A percentile compares a stretch with the other conserved stretches of the same genome.
These are phyloP conservation scores for Fusarium denticulatum DNA, from an alignment of 2,329 filamentous ascomycete species.

Conservation along the genomic window DNA sequence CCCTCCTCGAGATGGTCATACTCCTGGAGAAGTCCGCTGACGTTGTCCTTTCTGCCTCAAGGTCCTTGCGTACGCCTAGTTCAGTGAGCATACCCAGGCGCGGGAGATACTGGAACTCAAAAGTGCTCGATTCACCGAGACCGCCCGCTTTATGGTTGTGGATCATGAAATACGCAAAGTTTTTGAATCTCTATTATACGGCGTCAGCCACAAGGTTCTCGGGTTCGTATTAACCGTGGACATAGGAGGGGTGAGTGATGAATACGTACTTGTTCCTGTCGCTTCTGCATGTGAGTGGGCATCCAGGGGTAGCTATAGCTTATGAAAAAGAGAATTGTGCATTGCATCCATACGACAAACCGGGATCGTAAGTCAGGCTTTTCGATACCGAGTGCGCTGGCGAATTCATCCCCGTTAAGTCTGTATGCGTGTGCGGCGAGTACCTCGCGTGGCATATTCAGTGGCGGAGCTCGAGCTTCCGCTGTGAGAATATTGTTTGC, in stretches of 20 bases:
- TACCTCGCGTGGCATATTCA: conserved; percentile 72
- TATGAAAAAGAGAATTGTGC: conserved; percentile 69
- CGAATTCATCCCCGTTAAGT: conserved; percentile 74
- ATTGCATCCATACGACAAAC: conserved; percentile 70
- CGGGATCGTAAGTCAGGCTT: conserved; percentile 67
- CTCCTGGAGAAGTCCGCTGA: conserved; percentile 1
- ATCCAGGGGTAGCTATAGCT: conserved; percentile 58
- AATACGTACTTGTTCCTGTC: conserved; percentile 44
- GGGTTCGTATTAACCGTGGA: not conserved
- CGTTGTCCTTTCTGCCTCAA: not conserved
- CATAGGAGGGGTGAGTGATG: not conserved
- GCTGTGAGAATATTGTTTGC: conserved; percentile 80
- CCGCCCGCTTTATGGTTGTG: conserved; percentile 70
- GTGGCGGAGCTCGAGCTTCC: conserved; percentile 72
- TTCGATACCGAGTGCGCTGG: conserved; percentile 67
- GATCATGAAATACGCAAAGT: conserved; percentile 58
- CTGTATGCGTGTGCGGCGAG: conserved; percentile 74
- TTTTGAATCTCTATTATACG: conserved; percentile 40
- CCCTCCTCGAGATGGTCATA: conserved; percentile 17
- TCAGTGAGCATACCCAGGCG: conserved; percentile 50
- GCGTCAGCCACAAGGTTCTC: conserved; percentile 13
- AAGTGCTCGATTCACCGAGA: conserved; percentile 69
- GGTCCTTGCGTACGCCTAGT: conserved; percentile 39
- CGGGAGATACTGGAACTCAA: conserved; percentile 78
- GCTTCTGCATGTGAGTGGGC: conserved; percentile 50